A percentile compares a stretch with the other conserved stretches of the same genome.
Evolutionary conservation across 192 early-diverging fungal species (phyloP).

Genomic region (Entrophospora sp.): DNA sequence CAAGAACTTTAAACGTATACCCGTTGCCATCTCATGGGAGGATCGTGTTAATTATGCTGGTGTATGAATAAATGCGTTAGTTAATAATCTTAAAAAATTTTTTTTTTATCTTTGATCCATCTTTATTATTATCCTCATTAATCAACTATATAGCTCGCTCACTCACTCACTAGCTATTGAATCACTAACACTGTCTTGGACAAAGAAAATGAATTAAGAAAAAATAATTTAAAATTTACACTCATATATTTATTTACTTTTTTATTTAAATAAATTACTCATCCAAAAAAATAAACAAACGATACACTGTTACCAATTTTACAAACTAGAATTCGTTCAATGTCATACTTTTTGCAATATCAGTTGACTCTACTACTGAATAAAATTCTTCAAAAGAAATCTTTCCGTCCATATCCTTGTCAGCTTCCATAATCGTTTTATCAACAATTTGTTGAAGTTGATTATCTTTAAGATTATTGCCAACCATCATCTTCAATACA

Average conservation of each 20-base stretch:
- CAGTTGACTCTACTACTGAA: slow-evolving; percentile 89
- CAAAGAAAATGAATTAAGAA: too few relatives aligned
- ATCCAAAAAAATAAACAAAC: too few relatives aligned
- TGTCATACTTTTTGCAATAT: slow-evolving; percentile 93
- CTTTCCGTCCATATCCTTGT: slow-evolving; percentile 88
- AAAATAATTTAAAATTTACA: too few relatives aligned
- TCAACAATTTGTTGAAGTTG: slow-evolving; percentile 99
- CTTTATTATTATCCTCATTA: too few relatives aligned
- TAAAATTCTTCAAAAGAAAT: slow-evolving; percentile 96
- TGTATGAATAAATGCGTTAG: slow-evolving; percentile 28
- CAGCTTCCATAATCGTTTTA: slow-evolving; percentile 99
- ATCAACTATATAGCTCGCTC: too few relatives aligned
- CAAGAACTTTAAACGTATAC: slow-evolving; percentile 31
- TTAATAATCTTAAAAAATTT: too few relatives aligned
- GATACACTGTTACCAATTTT: too few relatives aligned
- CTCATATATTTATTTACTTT: too few relatives aligned
- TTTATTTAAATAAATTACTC: too few relatives aligned
- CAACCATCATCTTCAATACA: slow-evolving; percentile 99
- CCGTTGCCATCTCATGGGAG: slow-evolving; percentile 33
- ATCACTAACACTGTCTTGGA: too few relatives aligned
- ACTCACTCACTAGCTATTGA: too few relatives aligned
- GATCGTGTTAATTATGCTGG: slow-evolving; percentile 34
- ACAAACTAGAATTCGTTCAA: slow-evolving; percentile 71
- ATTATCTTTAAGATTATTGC: slow-evolving; percentile 88
- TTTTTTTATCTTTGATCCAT: too few relatives aligned